phyloP scores from a whole-genome alignment of 2,329 filamentous ascomycete genomes.

The Calonectria hawksworthii region DNA sequence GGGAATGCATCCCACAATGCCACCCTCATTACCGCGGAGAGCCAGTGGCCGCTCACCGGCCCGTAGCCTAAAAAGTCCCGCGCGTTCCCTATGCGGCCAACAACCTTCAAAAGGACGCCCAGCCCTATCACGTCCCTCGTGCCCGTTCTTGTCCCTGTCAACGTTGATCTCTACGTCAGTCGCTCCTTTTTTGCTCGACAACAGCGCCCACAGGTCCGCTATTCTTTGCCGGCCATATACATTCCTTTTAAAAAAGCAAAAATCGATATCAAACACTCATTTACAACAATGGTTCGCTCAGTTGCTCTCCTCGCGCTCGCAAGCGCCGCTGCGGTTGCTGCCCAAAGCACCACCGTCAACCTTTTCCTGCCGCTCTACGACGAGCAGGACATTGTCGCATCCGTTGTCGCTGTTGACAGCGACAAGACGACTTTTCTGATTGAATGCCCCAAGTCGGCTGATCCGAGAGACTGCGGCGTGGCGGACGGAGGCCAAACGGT shows the following conservation, averaged over 20 bases:
- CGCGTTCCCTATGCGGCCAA: background rate
- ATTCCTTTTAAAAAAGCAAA: constrained; percentile 21
- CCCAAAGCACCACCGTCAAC: constrained; percentile 46
- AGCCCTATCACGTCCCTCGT: background rate
- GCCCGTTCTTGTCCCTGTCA: background rate
- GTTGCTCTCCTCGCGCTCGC: constrained; percentile 43
- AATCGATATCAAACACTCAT: constrained; percentile 21
- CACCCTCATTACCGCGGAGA: constrained; percentile 1
- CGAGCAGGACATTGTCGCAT: constrained; percentile 42
- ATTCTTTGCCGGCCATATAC: constrained; percentile 23
- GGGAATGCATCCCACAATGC: constrained; percentile 15
- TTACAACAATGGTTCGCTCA: constrained; percentile 41
- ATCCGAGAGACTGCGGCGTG: constrained; percentile 45
- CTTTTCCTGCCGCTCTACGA: constrained; percentile 47
- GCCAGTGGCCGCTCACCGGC: background rate
- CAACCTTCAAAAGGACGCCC: constrained; percentile 15
- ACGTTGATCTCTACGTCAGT: constrained; percentile 13
- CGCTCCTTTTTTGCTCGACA: constrained; percentile 16
- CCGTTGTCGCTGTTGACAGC: constrained; percentile 46
- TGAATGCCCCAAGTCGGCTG: constrained; percentile 39
- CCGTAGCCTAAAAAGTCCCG: constrained; percentile 6
- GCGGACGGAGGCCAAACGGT: constrained; percentile 36
- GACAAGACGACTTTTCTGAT: constrained; percentile 49
- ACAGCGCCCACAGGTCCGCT: background rate
- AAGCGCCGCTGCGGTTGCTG: constrained; percentile 34